Evolutionary conservation across 2,329 filamentous ascomycete species (phyloP).

Genomic region (Botrytis tulipae): DNA sequence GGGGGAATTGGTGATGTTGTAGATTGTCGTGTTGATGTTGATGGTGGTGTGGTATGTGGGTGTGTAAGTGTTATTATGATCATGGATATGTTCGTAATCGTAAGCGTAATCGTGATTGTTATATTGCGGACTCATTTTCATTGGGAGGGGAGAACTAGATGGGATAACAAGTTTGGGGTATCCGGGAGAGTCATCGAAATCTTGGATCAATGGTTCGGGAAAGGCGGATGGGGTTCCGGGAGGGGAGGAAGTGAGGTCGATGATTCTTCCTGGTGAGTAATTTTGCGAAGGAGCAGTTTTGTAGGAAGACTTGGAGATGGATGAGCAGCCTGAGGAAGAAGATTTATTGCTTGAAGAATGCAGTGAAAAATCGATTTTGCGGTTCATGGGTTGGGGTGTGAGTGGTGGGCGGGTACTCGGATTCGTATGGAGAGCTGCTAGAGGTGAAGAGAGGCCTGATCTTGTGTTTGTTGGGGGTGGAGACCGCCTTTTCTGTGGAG

Average conservation of each 20-base stretch:
- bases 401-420: background rate
- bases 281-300: conserved; percentile 16
- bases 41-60: conserved; percentile 1
- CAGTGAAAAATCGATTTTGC: conserved; percentile 4
- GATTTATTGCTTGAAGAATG: conserved; percentile 14
- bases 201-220: background rate
- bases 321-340: conserved; percentile 7
- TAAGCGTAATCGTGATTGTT: background rate
- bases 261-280: background rate
- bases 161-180: conserved; percentile 9
- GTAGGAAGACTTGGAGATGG: conserved; percentile 11
- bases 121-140: background rate
- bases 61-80: background rate
- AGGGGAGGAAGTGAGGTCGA: conserved; percentile 15
- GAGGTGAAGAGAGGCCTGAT: background rate
- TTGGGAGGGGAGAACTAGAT: background rate
- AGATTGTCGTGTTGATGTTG: conserved; percentile 11
- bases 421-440: background rate
- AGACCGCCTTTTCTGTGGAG: background rate
- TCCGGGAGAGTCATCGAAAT: background rate
- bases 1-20: conserved; percentile 10
- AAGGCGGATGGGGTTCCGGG: background rate
- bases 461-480: background rate
- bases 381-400: conserved; percentile 10
- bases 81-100: background rate